phyloP scores from a whole-genome alignment of 257 asterid genomes.

The Salvia rosmarinus region DNA sequence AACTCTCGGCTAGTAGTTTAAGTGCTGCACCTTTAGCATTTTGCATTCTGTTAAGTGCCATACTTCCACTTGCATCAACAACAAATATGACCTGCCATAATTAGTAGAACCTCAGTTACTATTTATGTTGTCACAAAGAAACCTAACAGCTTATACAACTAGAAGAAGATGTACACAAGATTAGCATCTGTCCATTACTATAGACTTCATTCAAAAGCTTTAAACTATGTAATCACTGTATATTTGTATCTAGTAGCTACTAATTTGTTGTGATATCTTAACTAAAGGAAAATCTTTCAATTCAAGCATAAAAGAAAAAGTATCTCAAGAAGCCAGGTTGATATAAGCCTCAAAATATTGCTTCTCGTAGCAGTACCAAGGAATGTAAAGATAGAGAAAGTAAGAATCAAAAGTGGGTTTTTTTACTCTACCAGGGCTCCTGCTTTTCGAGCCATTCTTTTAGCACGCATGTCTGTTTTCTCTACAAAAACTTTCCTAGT shows the following conservation, averaged over 20 bases:
- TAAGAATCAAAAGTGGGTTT: constrained; percentile 18
- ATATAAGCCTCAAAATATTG: constrained; percentile 4
- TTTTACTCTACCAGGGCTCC: constrained; percentile 88
- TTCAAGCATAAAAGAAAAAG: constrained; percentile 17
- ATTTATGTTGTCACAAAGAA: neutral
- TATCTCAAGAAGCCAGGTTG: constrained; percentile 21
- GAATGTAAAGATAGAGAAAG: constrained; percentile 11
- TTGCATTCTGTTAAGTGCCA: constrained; percentile 99
- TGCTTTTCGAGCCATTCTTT: constrained; percentile 99
- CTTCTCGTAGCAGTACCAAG: constrained; percentile 21
- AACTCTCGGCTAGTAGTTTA: constrained; percentile 93
- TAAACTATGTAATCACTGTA: neutral
- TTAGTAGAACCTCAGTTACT: neutral
- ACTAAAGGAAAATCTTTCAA: neutral
- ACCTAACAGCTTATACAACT: neutral
- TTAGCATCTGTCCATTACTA: constrained; percentile 1
- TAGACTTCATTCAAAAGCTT: neutral
- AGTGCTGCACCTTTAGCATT: constrained; percentile 99
- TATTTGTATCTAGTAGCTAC: neutral
- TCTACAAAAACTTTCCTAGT: constrained; percentile 82
- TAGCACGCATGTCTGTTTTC: constrained; percentile 97
- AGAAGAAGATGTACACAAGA: constrained; percentile 5
- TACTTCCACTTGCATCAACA: constrained; percentile 99
- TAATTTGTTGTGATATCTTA: neutral
- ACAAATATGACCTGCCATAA: constrained; percentile 81